Evolutionary conservation across 169 alveolate genomes (phyloP).

Genomic region (Cryptosporidium xiaoi): DNA sequence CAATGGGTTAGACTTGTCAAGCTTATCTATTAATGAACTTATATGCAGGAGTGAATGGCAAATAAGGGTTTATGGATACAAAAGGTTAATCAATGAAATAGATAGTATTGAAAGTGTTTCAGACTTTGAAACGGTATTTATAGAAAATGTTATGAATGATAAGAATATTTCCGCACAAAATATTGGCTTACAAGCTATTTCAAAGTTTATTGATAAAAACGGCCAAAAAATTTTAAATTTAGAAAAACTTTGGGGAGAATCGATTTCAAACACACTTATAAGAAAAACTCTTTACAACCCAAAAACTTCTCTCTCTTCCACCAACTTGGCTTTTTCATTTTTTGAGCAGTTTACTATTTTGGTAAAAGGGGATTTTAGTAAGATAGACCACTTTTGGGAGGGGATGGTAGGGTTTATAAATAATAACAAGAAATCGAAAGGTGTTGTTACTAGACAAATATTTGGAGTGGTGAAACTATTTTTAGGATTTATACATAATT

Average conservation of each 20-base stretch:
- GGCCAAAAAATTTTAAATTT: slow-evolving; percentile 16
- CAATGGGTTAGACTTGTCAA: slow-evolving; percentile 19
- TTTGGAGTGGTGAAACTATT: slow-evolving; percentile 39
- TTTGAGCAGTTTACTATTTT: slow-evolving; percentile 44
- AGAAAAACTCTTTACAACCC: slow-evolving; percentile 28
- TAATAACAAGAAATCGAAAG: slow-evolving; percentile 41
- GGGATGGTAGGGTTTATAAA: slow-evolving; percentile 39
- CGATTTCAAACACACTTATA: slow-evolving; percentile 20
- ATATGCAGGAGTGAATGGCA: slow-evolving; percentile 64
- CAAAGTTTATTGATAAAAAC: background rate
- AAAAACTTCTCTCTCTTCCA: slow-evolving; percentile 53
- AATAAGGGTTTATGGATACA: slow-evolving; percentile 64
- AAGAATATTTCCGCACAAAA: slow-evolving; percentile 52
- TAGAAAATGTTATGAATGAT: slow-evolving; percentile 26
- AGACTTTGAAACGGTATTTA: background rate
- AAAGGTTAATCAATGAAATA: slow-evolving; percentile 34
- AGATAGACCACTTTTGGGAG: slow-evolving; percentile 31
- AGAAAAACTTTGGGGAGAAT: slow-evolving; percentile 26
- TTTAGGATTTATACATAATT: slow-evolving; percentile 36
- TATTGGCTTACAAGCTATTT: slow-evolving; percentile 20
- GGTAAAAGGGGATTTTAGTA: slow-evolving; percentile 32
- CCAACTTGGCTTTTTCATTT: slow-evolving; percentile 24
- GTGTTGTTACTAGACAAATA: slow-evolving; percentile 33
- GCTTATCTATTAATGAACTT: slow-evolving; percentile 11
- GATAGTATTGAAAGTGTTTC: background rate